Conservation (phyloP, 2,329 filamentous ascomycete species). For the Coniochaeta sp. region DNA sequence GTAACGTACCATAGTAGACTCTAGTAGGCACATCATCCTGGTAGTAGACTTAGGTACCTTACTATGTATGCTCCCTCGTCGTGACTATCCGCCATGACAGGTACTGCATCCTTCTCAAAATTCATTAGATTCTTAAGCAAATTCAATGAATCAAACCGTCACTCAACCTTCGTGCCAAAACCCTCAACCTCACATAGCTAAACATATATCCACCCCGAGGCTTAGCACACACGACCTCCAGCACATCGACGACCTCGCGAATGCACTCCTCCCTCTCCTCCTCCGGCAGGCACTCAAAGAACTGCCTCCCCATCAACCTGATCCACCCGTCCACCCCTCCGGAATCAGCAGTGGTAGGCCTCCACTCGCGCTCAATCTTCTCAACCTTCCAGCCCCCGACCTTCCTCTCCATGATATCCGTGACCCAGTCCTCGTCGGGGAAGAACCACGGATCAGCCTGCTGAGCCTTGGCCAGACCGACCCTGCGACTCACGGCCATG, state of each 20-base stretch:
- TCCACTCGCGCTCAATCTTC: conserved; percentile 53
- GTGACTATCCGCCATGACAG: too few relatives aligned
- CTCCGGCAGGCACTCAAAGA: conserved; percentile 45
- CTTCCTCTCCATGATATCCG: conserved; percentile 28
- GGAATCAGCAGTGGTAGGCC: conserved; percentile 50
- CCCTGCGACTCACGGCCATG: conserved; percentile 40
- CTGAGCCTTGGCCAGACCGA: conserved; percentile 39
- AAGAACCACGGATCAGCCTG: conserved; percentile 64
- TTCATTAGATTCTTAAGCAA: too few relatives aligned
- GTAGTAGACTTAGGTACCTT: too few relatives aligned
- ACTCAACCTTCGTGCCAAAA: conserved; percentile 23
- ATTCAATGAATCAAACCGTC: too few relatives aligned
- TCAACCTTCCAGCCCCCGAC: conserved; percentile 42
- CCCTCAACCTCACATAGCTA: conserved; percentile 47
- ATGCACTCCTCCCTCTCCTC: conserved; percentile 43
- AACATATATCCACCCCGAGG: conserved; percentile 49
- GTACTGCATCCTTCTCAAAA: too few relatives aligned
- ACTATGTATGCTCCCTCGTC: too few relatives aligned
- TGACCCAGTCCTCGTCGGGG: conserved; percentile 55
- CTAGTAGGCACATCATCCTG: too few relatives aligned
- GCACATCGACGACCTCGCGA: conserved; percentile 43
- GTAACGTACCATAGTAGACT: too few relatives aligned
- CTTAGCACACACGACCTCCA: conserved; percentile 46
- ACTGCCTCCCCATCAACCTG: conserved; percentile 51
- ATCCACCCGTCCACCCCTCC: conserved; percentile 61